A percentile compares a stretch with the other conserved stretches of the same genome.
Evolutionary conservation across 1,284 basidiomycete species (phyloP).

Genomic region (Ceratobasidium sp.): DNA sequence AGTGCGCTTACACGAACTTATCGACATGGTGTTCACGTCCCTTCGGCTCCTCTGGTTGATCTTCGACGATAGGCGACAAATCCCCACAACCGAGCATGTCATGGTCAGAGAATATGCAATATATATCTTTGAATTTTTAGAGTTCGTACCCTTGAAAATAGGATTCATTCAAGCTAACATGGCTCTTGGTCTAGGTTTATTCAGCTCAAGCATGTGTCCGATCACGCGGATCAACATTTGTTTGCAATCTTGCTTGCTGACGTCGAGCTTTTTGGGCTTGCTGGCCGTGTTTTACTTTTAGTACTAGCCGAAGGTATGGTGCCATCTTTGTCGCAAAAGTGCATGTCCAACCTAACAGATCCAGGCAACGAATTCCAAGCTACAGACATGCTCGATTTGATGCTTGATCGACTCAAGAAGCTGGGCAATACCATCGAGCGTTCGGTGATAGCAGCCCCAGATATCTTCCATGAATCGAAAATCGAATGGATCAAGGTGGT

Average conservation of each 20-base stretch:
- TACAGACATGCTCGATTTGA: not conserved
- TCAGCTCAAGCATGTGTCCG: not conserved
- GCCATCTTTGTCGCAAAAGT: not conserved
- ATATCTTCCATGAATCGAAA: not conserved
- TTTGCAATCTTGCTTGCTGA: not conserved
- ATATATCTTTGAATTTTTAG: not conserved
- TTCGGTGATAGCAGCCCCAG: not conserved
- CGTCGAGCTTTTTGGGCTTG: not conserved
- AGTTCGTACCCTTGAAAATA: not conserved
- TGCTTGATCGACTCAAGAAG: not conserved
- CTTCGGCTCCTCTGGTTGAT: not conserved
- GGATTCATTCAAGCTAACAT: not conserved
- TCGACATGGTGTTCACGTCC: not conserved
- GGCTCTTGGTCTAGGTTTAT: not conserved
- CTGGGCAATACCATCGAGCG: not conserved
- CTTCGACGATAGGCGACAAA: not conserved
- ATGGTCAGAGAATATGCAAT: not conserved
- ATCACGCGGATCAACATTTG: not conserved
- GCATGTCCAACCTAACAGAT: not conserved
- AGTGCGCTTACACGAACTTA: not conserved
- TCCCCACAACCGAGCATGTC: not conserved
- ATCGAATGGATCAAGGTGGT: slow-evolving; percentile 14
- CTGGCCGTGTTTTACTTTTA: not conserved
- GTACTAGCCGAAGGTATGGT: not conserved
- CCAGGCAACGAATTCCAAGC: not conserved